phyloP scores from a whole-genome alignment of 371 early-diverging fungal species.

The Haplosporangium sp. region DNA sequence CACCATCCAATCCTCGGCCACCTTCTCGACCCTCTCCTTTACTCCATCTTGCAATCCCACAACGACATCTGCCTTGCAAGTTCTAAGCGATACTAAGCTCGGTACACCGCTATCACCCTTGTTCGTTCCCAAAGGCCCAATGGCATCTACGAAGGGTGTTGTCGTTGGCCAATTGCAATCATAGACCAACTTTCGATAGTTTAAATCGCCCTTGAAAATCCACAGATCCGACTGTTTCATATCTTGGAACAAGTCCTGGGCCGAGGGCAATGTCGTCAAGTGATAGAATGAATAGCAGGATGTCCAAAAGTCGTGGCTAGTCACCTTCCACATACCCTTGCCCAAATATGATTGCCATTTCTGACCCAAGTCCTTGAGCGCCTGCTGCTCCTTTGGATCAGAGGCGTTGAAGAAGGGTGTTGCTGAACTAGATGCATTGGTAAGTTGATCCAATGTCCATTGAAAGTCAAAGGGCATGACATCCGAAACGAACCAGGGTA shows the following conservation, averaged over 20 bases:
- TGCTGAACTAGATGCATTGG: slow-evolving; percentile 13
- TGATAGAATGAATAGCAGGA: slow-evolving; percentile 82
- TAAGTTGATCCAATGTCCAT: slow-evolving; percentile 65
- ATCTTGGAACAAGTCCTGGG: slow-evolving; percentile 71
- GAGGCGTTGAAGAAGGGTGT: slow-evolving; percentile 60
- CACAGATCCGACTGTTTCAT: slow-evolving; percentile 71
- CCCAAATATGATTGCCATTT: slow-evolving; percentile 77
- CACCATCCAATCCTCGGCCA: slow-evolving; percentile 65
- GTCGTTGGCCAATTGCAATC: slow-evolving; percentile 87
- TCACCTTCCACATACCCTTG: slow-evolving; percentile 70
- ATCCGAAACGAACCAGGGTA: slow-evolving; percentile 96
- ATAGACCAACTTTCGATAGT: slow-evolving; percentile 93
- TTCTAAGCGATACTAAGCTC: slow-evolving; percentile 80
- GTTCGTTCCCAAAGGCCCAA: slow-evolving; percentile 70
- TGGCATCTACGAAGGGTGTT: slow-evolving; percentile 84
- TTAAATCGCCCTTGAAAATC: slow-evolving; percentile 96
- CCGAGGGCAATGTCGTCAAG: slow-evolving; percentile 66
- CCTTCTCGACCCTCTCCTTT: slow-evolving; percentile 66
- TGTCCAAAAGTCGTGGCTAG: slow-evolving; percentile 87
- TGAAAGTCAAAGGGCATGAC: slow-evolving; percentile 84
- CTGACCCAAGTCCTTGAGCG: slow-evolving; percentile 66
- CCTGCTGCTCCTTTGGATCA: slow-evolving; percentile 58
- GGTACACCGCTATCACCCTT: slow-evolving; percentile 58
- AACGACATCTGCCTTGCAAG: slow-evolving; percentile 89
- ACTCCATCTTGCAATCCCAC: slow-evolving; percentile 80